A percentile compares a stretch with the other conserved stretches of the same genome.
Conservation (phyloP, 2,329 filamentous ascomycete species). For the Exophiala bonariae region DNA sequence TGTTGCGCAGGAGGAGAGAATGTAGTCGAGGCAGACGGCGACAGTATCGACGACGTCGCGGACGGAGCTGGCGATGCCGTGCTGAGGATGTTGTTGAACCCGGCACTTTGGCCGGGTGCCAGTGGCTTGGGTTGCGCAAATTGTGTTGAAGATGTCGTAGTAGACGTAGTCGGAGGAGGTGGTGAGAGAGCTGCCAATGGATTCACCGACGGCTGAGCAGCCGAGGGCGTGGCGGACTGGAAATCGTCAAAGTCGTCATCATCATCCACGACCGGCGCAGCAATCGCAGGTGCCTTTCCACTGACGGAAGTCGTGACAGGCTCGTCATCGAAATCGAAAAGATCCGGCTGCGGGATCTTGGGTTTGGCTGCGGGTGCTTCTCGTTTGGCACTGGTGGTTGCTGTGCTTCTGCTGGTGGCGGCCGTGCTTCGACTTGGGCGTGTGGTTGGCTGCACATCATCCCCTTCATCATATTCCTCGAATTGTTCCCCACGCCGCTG, state of each 20-base stretch:
- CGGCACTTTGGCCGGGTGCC: conserved; percentile 76
- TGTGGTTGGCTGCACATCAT: conserved; percentile 63
- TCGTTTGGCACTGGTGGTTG: conserved; percentile 36
- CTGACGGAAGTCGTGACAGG: conserved; percentile 50
- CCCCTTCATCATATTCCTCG: conserved; percentile 96
- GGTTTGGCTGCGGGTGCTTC: conserved; percentile 55
- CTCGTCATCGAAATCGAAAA: conserved; percentile 87
- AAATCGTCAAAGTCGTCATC: conserved; percentile 98
- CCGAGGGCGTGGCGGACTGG: conserved; percentile 72
- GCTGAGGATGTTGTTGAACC: conserved; percentile 79
- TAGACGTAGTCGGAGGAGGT: conserved; percentile 48
- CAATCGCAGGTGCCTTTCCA: conserved; percentile 40
- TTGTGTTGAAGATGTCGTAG: conserved; percentile 57
- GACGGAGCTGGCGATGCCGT: conserved; percentile 51
- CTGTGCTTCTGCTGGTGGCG: conserved; percentile 15
- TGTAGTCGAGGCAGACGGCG: conserved; percentile 56
- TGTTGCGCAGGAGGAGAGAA: conserved; percentile 41
- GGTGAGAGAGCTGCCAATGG: conserved; percentile 42
- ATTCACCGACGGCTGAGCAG: conserved; percentile 34
- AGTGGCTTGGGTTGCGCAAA: conserved; percentile 83
- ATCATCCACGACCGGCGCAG: conserved; percentile 54
- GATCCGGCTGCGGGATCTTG: conserved; percentile 86
- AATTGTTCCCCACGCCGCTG: conserved; percentile 70
- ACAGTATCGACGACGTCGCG: conserved; percentile 58
- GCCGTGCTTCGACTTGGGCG: conserved; percentile 36